A percentile compares a stretch with the other conserved stretches of the same genome.
phyloP scores from a whole-genome alignment of 345 rosid genomes.

The Turnera subulata region DNA sequence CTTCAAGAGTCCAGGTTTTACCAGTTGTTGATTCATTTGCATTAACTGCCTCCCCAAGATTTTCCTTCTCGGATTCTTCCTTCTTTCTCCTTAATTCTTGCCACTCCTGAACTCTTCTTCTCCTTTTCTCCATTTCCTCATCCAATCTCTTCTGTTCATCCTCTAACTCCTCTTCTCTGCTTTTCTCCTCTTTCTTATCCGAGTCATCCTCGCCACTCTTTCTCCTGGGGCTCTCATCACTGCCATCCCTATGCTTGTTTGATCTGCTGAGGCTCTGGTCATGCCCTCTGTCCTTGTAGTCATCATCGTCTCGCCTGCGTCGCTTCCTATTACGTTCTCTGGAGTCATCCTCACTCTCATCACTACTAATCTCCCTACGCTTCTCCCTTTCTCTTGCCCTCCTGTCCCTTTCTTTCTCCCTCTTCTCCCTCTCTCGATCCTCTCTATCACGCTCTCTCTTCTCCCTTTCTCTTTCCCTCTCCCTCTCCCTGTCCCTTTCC shows the following conservation, averaged over 20 bases:
- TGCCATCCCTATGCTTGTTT: slow-evolving; percentile 48
- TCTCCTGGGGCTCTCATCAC: slow-evolving; percentile 52
- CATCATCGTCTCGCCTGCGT: slow-evolving; percentile 51
- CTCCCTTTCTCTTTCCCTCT: slow-evolving; percentile 13
- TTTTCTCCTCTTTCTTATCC: slow-evolving; percentile 51
- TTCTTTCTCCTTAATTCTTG: slow-evolving; percentile 85
- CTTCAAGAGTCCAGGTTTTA: slow-evolving; percentile 89
- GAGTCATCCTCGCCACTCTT: slow-evolving; percentile 46
- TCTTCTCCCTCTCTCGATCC: slow-evolving; percentile 10
- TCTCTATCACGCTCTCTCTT: slow-evolving; percentile 7
- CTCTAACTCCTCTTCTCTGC: slow-evolving; percentile 76
- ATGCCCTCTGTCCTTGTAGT: slow-evolving; percentile 56
- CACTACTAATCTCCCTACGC: slow-evolving; percentile 47
- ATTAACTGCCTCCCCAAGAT: slow-evolving; percentile 44
- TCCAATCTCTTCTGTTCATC: slow-evolving; percentile 78
- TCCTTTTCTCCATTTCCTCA: slow-evolving; percentile 81
- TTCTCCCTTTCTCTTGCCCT: slow-evolving; percentile 58
- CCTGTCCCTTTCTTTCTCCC: slow-evolving; percentile 54
- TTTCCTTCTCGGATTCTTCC: slow-evolving; percentile 73
- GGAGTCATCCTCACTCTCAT: slow-evolving; percentile 51
- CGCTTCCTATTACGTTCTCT: slow-evolving; percentile 52
- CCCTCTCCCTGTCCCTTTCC: slow-evolving; percentile 14
- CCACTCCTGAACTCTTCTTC: slow-evolving; percentile 98
- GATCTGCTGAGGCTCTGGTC: slow-evolving; percentile 53
- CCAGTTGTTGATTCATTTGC: slow-evolving; percentile 54